Conservation (phyloP, 2,329 filamentous ascomycete species). For the Xylariales sp. region DNA sequence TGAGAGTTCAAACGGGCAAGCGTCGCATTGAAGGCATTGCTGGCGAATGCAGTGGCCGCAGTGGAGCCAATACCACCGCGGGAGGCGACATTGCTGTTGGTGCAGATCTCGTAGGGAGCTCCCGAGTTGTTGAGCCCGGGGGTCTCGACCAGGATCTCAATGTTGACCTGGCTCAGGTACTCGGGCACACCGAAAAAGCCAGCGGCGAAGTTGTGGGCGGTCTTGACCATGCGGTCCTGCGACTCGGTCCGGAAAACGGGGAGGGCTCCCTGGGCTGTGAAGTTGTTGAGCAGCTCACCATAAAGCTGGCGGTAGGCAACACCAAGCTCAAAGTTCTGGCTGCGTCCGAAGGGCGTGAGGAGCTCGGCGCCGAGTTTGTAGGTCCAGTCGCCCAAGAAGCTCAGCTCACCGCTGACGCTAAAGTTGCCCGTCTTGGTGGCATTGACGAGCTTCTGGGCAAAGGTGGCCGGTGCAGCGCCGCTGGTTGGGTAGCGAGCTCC, state of each 20-base stretch:
- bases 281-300: constrained; percentile 37
- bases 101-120: constrained; percentile 22
- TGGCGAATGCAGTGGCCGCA: constrained; percentile 16
- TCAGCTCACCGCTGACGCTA: constrained; percentile 22
- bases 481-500: constrained; percentile 27
- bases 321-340: constrained; percentile 35
- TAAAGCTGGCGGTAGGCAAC: constrained; percentile 35
- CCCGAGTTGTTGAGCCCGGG: constrained; percentile 24
- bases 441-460: constrained; percentile 27
- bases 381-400: constrained; percentile 25
- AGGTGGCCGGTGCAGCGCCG: constrained; percentile 20
- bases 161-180: constrained; percentile 25
- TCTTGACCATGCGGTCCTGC: constrained; percentile 28
- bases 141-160: constrained; percentile 27
- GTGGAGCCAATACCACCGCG: constrained; percentile 20
- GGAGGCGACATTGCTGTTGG: constrained; percentile 17
- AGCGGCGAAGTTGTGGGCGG: constrained; percentile 24
- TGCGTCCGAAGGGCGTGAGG: constrained; percentile 32
- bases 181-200: constrained; percentile 29
- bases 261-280: constrained; percentile 29
- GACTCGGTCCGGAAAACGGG: constrained; percentile 31
- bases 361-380: constrained; percentile 30
- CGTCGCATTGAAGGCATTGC: constrained; percentile 22
- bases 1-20: constrained; percentile 22
- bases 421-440: constrained; percentile 27